These are phyloP conservation scores for Cenococcum geophilum DNA, from an alignment of 495 filamentous ascomycete species.

Conservation along the genomic window DNA sequence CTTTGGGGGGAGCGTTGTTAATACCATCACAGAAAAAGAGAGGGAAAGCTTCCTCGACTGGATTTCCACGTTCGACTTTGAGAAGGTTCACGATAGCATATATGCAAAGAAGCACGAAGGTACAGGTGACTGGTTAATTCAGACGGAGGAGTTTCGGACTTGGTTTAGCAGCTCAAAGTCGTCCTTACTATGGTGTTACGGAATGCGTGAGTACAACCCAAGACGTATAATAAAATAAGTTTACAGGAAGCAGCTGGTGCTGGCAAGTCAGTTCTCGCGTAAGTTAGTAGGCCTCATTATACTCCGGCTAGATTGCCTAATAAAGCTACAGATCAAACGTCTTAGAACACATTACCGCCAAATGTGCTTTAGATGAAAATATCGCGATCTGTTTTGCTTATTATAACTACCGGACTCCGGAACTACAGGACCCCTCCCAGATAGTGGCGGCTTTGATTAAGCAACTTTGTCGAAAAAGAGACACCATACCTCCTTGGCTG, in stretches of 20 bases:
- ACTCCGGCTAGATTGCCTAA: slow-evolving; percentile 1
- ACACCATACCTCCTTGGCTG: not conserved
- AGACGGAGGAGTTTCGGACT: slow-evolving; percentile 5
- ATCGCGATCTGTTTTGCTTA: slow-evolving; percentile 7
- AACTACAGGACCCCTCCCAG: not conserved
- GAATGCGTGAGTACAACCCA: slow-evolving; percentile 7
- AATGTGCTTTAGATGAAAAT: slow-evolving; percentile 6
- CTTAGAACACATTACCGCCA: slow-evolving; percentile 5
- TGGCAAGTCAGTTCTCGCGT: slow-evolving; percentile 17
- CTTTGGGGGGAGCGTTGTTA: not conserved
- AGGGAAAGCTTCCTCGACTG: slow-evolving; percentile 15
- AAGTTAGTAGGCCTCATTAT: slow-evolving; percentile 3
- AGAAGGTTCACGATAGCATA: slow-evolving; percentile 15
- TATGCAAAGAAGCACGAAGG: slow-evolving; percentile 12
- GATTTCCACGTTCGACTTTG: slow-evolving; percentile 9
- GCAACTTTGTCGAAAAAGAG: slow-evolving; percentile 16
- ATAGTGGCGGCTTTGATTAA: slow-evolving; percentile 12
- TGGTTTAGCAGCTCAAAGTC: slow-evolving; percentile 5
- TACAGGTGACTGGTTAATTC: slow-evolving; percentile 16
- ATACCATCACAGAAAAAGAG: slow-evolving; percentile 3
- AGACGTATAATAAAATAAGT: not conserved
- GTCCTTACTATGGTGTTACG: slow-evolving; percentile 13
- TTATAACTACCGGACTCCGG: slow-evolving; percentile 9
- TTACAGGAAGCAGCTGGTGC: slow-evolving; percentile 8
- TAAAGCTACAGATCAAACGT: slow-evolving; percentile 10